Evolutionary conservation across 192 early-diverging fungal genomes (phyloP).

Genomic region (Umbelopsis sp.): DNA sequence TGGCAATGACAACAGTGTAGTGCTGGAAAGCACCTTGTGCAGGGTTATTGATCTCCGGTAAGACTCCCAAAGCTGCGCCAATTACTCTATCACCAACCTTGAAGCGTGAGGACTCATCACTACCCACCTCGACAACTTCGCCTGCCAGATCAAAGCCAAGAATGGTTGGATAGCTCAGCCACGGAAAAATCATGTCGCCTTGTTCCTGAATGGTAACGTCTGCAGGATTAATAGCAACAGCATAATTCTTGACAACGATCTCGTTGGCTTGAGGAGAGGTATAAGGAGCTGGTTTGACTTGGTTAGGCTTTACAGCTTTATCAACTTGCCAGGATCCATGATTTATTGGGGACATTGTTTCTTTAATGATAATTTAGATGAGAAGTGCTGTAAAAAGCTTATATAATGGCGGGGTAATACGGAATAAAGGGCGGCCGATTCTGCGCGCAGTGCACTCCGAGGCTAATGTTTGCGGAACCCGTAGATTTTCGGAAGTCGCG

Average conservation of each 20-base stretch:
- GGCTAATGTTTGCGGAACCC: too few species aligned
- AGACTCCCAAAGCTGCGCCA: too few species aligned
- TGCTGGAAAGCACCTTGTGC: too few species aligned
- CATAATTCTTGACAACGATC: slow-evolving; percentile 22
- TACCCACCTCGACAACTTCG: slow-evolving; percentile 43
- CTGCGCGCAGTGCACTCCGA: too few species aligned
- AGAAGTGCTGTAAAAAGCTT: too few species aligned
- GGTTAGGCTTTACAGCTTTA: background rate
- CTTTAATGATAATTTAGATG: too few species aligned
- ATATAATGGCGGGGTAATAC: too few species aligned
- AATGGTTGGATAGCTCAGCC: slow-evolving; percentile 37
- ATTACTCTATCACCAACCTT: too few species aligned
- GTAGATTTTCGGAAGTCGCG: too few species aligned
- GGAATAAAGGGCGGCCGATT: too few species aligned
- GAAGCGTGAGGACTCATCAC: slow-evolving; percentile 14
- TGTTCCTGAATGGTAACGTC: background rate
- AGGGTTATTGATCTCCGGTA: too few species aligned
- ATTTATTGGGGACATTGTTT: background rate
- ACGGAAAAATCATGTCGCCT: background rate
- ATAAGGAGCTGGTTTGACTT: slow-evolving; percentile 4
- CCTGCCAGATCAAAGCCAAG: slow-evolving; percentile 62
- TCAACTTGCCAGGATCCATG: background rate
- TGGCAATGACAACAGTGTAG: too few species aligned
- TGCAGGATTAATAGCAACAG: slow-evolving; percentile 25
- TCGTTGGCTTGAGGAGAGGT: slow-evolving; percentile 15